Evolutionary conservation across 352 stramenopile genomes (phyloP), one percentile per base, ranked within the genome.

Genomic region (Pythium phragmiticola): DNA sequence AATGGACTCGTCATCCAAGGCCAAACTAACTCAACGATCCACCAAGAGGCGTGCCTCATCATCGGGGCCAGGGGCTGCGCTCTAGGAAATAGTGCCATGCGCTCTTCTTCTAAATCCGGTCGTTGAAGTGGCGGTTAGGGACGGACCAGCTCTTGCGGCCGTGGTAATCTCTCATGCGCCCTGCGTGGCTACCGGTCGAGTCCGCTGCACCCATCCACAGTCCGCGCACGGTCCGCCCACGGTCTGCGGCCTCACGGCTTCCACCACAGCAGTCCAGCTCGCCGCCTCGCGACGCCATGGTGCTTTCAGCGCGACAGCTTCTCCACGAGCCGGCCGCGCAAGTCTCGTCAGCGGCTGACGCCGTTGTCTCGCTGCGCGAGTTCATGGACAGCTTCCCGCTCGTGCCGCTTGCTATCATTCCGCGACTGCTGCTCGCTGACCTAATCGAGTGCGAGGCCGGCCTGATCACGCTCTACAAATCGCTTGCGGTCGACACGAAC

Each of bases 341-440:
- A 30, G 26, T 30, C 26, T 30, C 26, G 26, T 30, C 26, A 3
- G 26, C 9, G 11, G 33, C 42, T 7, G 63, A 55, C 0, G 33
- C 41, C n/a, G 17, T 34, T 0, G 59, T 68, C 17, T 76, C 64
- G 36, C 57, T 89, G 6, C 34, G 43, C 1, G 78, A 84, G 17
- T 72, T 83, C 63, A 84, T 83, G 72, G 82, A 88, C 42, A 86
- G 77, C 71, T 90, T 89, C 41, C 80, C 82, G 7, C 67, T 90
- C 30, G 72, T 90, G 23, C 82, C 80, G 30, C 48, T 92, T 21
- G 54, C 67, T 4, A 62, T 88, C 17, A 89, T 92, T 30, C 66
- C 80, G 34, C 72, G 70, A n/a, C 50, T 92, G 8, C 23, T 36
- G 2, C 66, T 80, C 26, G 26, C 28, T 13, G 78, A 88, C 23